A percentile compares a stretch with the other conserved stretches of the same genome.
Conservation (phyloP, 345 rosid genomes). For the Brassica incana region DNA sequence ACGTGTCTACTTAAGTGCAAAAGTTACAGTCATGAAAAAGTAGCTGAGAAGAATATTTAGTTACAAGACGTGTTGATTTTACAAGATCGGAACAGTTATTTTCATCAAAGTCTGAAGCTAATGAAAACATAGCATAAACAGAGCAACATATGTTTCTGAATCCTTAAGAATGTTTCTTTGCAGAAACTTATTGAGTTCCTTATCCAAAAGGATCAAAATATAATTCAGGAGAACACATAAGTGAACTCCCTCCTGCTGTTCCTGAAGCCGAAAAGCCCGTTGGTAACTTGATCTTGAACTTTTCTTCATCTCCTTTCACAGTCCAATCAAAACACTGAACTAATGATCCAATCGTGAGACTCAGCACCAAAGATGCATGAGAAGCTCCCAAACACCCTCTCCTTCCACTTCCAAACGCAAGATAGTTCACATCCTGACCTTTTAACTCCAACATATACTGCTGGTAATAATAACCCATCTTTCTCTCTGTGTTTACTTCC, state of each 20-base stretch:
- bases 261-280: constrained; percentile 36
- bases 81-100: neutral
- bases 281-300: constrained; percentile 34
- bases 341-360: constrained; percentile 32
- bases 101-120: neutral
- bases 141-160: neutral
- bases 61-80: neutral
- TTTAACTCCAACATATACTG: constrained; percentile 55
- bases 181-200: neutral
- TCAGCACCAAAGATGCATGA: constrained; percentile 54
- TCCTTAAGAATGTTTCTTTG: neutral
- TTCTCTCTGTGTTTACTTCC: constrained; percentile 22
- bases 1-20: neutral
- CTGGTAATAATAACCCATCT: constrained; percentile 23
- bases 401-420: constrained; percentile 64
- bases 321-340: constrained; percentile 41
- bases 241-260: constrained; percentile 32
- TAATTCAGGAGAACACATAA: constrained; percentile 34
- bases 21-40: neutral
- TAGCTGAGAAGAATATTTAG: neutral
- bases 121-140: neutral
- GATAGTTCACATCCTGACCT: constrained; percentile 59
- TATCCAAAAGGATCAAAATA: constrained; percentile 30
- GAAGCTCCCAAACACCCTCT: constrained; percentile 60
- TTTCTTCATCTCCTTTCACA: constrained; percentile 26